Evolutionary conservation across 257 asterid species (phyloP).

Genomic region (Cynanchum wilfordii): DNA sequence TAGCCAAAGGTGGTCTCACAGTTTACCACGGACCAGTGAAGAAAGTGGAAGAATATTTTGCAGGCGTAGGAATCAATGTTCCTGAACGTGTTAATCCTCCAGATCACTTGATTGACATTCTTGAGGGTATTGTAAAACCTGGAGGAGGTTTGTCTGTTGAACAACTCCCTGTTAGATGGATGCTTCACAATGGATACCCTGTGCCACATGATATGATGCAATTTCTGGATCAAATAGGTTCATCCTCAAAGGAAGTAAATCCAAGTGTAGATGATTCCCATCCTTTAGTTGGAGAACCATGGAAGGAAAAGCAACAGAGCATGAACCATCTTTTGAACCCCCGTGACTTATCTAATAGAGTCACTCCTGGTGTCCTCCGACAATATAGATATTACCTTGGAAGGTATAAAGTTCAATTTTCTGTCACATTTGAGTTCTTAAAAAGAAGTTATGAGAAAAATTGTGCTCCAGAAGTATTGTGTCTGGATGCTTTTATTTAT

Average conservation of each 20-base stretch:
- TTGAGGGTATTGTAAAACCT: slow-evolving; percentile 81
- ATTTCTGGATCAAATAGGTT: slow-evolving; percentile 61
- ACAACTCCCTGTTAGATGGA: slow-evolving; percentile 95
- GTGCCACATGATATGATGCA: slow-evolving; percentile 96
- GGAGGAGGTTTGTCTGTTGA: slow-evolving; percentile 51
- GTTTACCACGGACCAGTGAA: slow-evolving; percentile 89
- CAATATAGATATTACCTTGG: slow-evolving; percentile 88
- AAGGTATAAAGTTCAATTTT: slow-evolving; percentile 47
- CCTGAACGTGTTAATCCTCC: slow-evolving; percentile 95
- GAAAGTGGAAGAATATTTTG: slow-evolving; percentile 85
- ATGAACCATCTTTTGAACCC: slow-evolving; percentile 29
- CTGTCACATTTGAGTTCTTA: slow-evolving; percentile 6
- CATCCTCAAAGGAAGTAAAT: slow-evolving; percentile 54
- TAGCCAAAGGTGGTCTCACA: slow-evolving; percentile 91
- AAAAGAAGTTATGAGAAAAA: neutral
- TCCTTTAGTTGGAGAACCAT: slow-evolving; percentile 27
- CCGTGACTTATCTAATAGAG: slow-evolving; percentile 61
- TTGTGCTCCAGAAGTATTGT: neutral
- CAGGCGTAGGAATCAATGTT: slow-evolving; percentile 58
- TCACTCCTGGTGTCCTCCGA: slow-evolving; percentile 55
- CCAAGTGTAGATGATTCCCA: slow-evolving; percentile 23
- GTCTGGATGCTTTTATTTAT: neutral
- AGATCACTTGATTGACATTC: slow-evolving; percentile 84
- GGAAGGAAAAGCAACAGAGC: slow-evolving; percentile 43
- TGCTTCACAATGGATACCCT: slow-evolving; percentile 94